Evolutionary conservation across 2,329 filamentous ascomycete genomes (phyloP), one percentile per base, ranked within the genome.

Genomic region (Gaeumannomyces sp.): DNA sequence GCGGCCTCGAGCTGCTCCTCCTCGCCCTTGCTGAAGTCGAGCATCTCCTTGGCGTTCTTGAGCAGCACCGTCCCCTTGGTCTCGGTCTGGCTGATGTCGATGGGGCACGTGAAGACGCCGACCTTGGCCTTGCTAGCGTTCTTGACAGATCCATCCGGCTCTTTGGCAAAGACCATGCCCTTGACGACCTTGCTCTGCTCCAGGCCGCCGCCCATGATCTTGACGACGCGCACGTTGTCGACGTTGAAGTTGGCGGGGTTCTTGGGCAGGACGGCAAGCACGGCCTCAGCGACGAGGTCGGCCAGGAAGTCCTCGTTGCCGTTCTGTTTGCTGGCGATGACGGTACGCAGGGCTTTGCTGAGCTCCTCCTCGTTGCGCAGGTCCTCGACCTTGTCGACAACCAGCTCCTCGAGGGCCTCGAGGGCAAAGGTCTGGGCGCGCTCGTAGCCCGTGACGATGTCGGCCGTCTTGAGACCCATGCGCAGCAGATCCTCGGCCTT

Each of bases 1-100:
- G 89, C 84, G 60, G 88, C 84, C 81, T 99, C 95, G 62, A 99
- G 87, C 76, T 97, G 94, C 64, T 83, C 80, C 81, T 99, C 95
- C 81, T 99, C 95, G 68, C 95, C 96, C 82, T 93, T 97, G 72
- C 92, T 97, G 80, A 98, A 99, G 76, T 98, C 90, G 75, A 98
- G 85, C 92, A 99, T 98, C 80, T 99, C 95, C 82, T 98, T 91
- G 66, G 94, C 94, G 75, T 97, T 99, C 80, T 99, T 92, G 72
- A 99, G 80, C 63, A 99, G 85, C 59, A 99, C 95, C 14, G 95
- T 99, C 62, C 96, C 96, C 85, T 99, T 99, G 73, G 95, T 99
- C 82, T 99, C 95, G 57, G 96, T 99, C 81, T 97, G 93, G 74
- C 89, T 93, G 76, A 85, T 93, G 76, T 99, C 95, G 77, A 99